Conservation (phyloP, 331 rosid genomes). For the Phaseolus coccineus region DNA sequence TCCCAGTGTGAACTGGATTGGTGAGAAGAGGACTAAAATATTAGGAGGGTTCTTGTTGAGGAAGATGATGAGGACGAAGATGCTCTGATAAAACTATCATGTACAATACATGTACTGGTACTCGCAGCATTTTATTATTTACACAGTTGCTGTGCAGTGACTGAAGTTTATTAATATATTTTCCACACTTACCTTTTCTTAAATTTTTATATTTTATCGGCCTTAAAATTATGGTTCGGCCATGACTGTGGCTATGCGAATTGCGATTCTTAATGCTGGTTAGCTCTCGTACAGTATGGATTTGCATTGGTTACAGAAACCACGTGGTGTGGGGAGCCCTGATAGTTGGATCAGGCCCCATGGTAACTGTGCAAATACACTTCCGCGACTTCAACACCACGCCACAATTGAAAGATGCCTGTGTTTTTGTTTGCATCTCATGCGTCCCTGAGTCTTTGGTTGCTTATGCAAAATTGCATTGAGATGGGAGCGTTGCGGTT, state of each 20-base stretch:
- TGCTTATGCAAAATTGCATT: slow-evolving; percentile 40
- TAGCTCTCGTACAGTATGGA: neutral
- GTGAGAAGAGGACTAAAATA: slow-evolving; percentile 18
- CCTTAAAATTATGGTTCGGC: neutral
- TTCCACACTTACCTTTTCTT: slow-evolving; percentile 5
- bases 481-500: neutral
- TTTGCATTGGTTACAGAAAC: slow-evolving; percentile 29
- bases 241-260: neutral
- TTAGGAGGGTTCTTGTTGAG: neutral
- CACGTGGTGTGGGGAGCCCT: slow-evolving; percentile 46
- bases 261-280: neutral
- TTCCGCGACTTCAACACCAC: neutral
- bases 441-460: slow-evolving; percentile 20
- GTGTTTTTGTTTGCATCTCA: slow-evolving; percentile 45
- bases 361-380: neutral
- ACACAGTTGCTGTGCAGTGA: slow-evolving; percentile 47
- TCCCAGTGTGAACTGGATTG: slow-evolving; percentile 11
- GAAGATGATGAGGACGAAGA: neutral
- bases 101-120: slow-evolving; percentile 38
- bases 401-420: slow-evolving; percentile 41
- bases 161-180: slow-evolving; percentile 19
- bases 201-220: neutral
- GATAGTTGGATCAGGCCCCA: slow-evolving; percentile 46
- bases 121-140: slow-evolving; percentile 44
- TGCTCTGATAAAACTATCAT: slow-evolving; percentile 19